Evolutionary conservation across 768 basidiomycete genomes (phyloP).

Genomic region (Tricholoma sp.): DNA sequence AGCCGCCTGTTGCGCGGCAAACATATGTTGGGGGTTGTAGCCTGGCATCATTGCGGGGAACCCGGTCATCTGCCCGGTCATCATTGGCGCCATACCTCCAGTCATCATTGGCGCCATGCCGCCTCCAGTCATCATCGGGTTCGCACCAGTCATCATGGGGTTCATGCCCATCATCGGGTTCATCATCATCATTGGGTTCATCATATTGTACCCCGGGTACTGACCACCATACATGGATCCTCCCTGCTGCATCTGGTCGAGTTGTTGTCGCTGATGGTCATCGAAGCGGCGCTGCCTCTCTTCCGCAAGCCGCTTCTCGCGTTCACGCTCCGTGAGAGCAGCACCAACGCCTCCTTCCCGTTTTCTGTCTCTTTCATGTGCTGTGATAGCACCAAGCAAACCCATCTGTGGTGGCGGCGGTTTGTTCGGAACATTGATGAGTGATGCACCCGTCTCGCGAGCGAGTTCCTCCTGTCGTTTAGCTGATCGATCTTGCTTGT

Average conservation of each 20-base stretch:
- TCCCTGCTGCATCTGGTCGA: constrained; percentile 85
- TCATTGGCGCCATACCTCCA: constrained; percentile 41
- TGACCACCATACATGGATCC: constrained; percentile 66
- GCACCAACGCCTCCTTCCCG: constrained; percentile 95
- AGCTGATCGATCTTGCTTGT: constrained; percentile 93
- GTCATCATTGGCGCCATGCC: constrained; percentile 52
- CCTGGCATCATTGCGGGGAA: constrained; percentile 58
- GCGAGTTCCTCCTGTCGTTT: constrained; percentile 94
- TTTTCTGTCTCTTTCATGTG: constrained; percentile 90
- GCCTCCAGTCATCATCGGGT: constrained; percentile 44
- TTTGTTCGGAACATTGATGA: constrained; percentile 94
- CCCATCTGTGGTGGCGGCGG: constrained; percentile 95
- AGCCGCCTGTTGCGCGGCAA: constrained; percentile 80
- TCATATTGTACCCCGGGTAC: constrained; percentile 58
- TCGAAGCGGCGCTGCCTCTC: constrained; percentile 91
- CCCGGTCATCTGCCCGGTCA: constrained; percentile 36
- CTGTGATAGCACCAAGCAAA: constrained; percentile 91
- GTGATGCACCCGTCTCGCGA: constrained; percentile 83
- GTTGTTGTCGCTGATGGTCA: constrained; percentile 81
- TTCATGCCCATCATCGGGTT: constrained; percentile 45
- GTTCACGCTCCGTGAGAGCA: constrained; percentile 89
- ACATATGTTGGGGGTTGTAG: constrained; percentile 74
- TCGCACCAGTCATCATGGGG: constrained; percentile 41
- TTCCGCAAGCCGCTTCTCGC: constrained; percentile 88
- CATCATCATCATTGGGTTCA: constrained; percentile 68